Percentiles rank a stretch among this genome's conserved stretches.
Conservation (phyloP, 306 rosid genomes). For the Mimosa bimucronata region DNA sequence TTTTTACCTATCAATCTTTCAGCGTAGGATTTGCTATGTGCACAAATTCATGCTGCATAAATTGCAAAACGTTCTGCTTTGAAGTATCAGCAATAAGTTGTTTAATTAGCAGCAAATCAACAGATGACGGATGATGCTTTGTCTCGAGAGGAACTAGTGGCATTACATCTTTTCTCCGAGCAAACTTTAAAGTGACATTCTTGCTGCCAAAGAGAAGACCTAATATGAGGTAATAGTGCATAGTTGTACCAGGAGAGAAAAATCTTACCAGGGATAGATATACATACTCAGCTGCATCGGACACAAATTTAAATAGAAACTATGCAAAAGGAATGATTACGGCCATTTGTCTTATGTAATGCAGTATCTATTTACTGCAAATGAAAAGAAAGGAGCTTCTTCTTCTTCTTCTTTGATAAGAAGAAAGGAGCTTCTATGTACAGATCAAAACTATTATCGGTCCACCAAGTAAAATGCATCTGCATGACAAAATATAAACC, state of each 20-base stretch:
- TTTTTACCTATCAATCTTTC: slow-evolving; percentile 83
- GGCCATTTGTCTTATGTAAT: slow-evolving; percentile 96
- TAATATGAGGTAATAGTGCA: slow-evolving; percentile 33
- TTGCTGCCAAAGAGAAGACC: slow-evolving; percentile 61
- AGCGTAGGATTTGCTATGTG: slow-evolving; percentile 82
- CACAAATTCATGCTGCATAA: slow-evolving; percentile 93
- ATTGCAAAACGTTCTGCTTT: slow-evolving; percentile 84
- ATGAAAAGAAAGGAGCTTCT: slow-evolving; percentile 41
- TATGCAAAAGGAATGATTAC: slow-evolving; percentile 74
- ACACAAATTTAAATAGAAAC: slow-evolving; percentile 79
- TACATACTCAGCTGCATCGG: slow-evolving; percentile 83
- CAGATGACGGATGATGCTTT: slow-evolving; percentile 94
- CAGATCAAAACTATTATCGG: slow-evolving; percentile 4
- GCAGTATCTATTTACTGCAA: slow-evolving; percentile 92
- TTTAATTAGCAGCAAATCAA: slow-evolving; percentile 86
- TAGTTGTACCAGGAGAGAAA: neutral
- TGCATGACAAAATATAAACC: too few species aligned
- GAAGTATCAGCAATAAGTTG: slow-evolving; percentile 85
- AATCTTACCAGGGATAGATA: slow-evolving; percentile 42
- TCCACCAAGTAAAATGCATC: slow-evolving; percentile 5
- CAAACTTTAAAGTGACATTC: slow-evolving; percentile 80
- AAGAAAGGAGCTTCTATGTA: too few species aligned
- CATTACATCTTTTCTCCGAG: slow-evolving; percentile 97
- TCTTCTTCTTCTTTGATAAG: too few species aligned
- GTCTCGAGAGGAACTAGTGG: slow-evolving; percentile 94